These are phyloP conservation scores for Pseudogymnoascus sp. DNA, from an alignment of 2,329 filamentous ascomycete species.

Conservation along the genomic window DNA sequence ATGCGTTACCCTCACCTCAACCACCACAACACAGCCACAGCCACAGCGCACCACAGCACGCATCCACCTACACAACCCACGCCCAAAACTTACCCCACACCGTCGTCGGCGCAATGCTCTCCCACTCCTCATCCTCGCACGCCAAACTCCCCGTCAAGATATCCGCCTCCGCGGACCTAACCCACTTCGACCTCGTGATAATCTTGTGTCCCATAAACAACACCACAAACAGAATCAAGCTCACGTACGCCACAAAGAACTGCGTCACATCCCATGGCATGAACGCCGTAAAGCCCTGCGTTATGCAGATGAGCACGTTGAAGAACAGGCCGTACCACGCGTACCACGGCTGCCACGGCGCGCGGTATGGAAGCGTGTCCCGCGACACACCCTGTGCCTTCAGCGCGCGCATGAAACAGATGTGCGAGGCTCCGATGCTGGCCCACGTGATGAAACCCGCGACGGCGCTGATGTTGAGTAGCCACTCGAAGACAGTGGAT, in stretches of 20 bases:
- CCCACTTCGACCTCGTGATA: conserved; percentile 30
- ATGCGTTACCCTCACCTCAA: not conserved
- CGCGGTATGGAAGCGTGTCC: conserved; percentile 50
- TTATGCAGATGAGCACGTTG: conserved; percentile 55
- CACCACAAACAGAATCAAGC: conserved; percentile 54
- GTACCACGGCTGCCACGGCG: conserved; percentile 55
- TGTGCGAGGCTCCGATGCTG: conserved; percentile 56
- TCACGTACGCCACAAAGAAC: conserved; percentile 60
- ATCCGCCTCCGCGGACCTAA: conserved; percentile 35
- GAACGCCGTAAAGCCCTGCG: conserved; percentile 62
- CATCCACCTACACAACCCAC: conserved; percentile 16
- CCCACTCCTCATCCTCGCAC: conserved; percentile 31
- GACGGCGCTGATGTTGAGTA: conserved; percentile 62
- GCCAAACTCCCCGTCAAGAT: conserved; percentile 34
- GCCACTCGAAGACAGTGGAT: conserved; percentile 60
- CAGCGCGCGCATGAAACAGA: conserved; percentile 58
- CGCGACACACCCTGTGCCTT: conserved; percentile 49
- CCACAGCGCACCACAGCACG: not conserved
- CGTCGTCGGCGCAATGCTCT: conserved; percentile 27
- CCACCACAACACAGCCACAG: not conserved
- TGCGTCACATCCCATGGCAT: conserved; percentile 52
- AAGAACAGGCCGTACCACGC: conserved; percentile 60
- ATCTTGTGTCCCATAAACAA: conserved; percentile 55
- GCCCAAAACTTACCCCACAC: conserved; percentile 26
- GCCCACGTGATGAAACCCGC: conserved; percentile 66